These are phyloP conservation scores for Russula emetica DNA, from an alignment of 768 basidiomycete species.

Conservation along the genomic window DNA sequence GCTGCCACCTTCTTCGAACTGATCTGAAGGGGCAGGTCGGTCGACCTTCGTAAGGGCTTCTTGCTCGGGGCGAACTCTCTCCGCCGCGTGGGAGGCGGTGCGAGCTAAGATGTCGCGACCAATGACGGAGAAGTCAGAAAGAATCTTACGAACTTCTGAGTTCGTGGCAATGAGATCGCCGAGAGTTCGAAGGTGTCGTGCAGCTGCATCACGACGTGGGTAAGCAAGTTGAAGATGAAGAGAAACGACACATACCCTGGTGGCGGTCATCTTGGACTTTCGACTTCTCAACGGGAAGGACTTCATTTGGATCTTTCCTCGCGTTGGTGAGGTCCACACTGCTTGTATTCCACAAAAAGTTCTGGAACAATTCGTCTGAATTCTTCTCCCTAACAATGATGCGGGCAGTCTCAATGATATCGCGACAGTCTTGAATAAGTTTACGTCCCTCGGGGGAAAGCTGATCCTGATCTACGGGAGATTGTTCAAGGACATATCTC, in stretches of 20 bases:
- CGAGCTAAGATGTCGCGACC: constrained; percentile 82
- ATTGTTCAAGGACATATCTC: constrained; percentile 53
- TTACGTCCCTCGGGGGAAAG: constrained; percentile 74
- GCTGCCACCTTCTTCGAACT: constrained; percentile 52
- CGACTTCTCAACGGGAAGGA: constrained; percentile 48
- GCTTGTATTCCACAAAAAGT: constrained; percentile 79
- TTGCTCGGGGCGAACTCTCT: constrained; percentile 58
- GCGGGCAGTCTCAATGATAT: constrained; percentile 73
- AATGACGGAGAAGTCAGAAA: constrained; percentile 71
- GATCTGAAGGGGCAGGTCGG: constrained; percentile 60
- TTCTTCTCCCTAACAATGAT: constrained; percentile 81
- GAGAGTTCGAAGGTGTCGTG: constrained; percentile 83
- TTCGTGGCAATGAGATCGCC: constrained; percentile 86
- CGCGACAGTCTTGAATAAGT: constrained; percentile 70
- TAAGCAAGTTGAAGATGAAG: neutral
- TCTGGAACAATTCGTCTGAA: constrained; percentile 85
- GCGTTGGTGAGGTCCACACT: constrained; percentile 44
- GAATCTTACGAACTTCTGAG: constrained; percentile 84
- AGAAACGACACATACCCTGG: constrained; percentile 43
- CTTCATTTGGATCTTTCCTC: constrained; percentile 41
- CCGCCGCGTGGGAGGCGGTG: constrained; percentile 65
- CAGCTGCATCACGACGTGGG: constrained; percentile 43
- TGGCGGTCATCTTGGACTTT: constrained; percentile 57
- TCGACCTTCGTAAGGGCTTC: constrained; percentile 63
- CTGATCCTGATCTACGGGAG: constrained; percentile 57